Percentiles rank a stretch among this genome's conserved stretches.
These are phyloP conservation scores for Mycosarcoma maydis DNA, from an alignment of 1,284 basidiomycete genomes.

Conservation along the genomic window DNA sequence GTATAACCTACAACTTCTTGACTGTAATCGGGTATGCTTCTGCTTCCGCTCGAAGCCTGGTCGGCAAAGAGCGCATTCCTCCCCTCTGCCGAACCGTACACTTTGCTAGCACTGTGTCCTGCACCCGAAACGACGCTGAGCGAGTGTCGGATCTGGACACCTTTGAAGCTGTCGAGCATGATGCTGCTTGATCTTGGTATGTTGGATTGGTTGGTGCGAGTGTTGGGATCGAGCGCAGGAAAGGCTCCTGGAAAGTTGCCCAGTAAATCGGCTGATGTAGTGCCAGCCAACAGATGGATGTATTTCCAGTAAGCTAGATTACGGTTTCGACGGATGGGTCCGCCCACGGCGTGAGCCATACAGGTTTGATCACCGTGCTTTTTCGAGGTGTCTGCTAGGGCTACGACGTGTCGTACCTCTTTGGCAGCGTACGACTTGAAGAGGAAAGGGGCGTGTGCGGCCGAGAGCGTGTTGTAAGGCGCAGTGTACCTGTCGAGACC, in stretches of 20 bases:
- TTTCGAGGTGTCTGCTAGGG: slow-evolving; percentile 28
- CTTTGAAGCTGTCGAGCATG: slow-evolving; percentile 10
- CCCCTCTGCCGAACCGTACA: slow-evolving; percentile 52
- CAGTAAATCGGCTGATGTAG: slow-evolving; percentile 1
- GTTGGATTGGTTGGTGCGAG: slow-evolving; percentile 9
- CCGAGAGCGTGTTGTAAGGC: slow-evolving; percentile 13
- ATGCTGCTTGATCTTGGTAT: slow-evolving; percentile 25
- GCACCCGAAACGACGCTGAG: slow-evolving; percentile 54
- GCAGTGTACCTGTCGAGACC: slow-evolving; percentile 25
- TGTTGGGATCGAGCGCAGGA: slow-evolving; percentile 26
- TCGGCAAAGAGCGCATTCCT: slow-evolving; percentile 58
- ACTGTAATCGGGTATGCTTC: slow-evolving; percentile 10
- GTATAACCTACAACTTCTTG: slow-evolving; percentile 26
- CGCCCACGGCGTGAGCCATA: slow-evolving; percentile 50
- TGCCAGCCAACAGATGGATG: slow-evolving; percentile 46
- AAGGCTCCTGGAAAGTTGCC: slow-evolving; percentile 48
- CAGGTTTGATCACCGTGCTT: slow-evolving; percentile 56
- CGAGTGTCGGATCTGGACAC: slow-evolving; percentile 37
- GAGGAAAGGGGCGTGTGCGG: slow-evolving; percentile 5
- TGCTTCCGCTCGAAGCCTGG: slow-evolving; percentile 11
- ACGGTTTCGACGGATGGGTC: slow-evolving; percentile 31
- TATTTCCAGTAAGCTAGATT: slow-evolving; percentile 60
- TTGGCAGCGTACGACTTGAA: slow-evolving; percentile 47
- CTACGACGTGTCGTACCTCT: slow-evolving; percentile 54
- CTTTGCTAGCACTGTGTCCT: slow-evolving; percentile 53